A percentile compares a stretch with the other conserved stretches of the same genome.
Evolutionary conservation across 768 basidiomycete genomes (phyloP).

Genomic region (Termitomyces sp.): DNA sequence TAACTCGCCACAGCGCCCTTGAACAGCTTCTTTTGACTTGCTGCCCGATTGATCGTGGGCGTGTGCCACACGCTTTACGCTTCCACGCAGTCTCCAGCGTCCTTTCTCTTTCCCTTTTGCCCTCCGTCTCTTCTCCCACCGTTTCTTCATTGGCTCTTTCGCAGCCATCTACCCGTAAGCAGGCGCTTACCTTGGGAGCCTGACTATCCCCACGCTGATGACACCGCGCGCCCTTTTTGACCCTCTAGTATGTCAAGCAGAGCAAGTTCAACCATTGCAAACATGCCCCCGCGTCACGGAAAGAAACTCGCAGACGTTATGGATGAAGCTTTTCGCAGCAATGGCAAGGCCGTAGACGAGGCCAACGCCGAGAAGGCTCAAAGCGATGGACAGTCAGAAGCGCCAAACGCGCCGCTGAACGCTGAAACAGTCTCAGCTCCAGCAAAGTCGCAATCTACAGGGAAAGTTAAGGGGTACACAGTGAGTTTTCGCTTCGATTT

Average conservation of each 20-base stretch:
- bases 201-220: neutral
- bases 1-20: slow-evolving; percentile 13
- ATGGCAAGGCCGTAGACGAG: slow-evolving; percentile 17
- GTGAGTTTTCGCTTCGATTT: slow-evolving; percentile 8
- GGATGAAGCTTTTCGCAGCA: slow-evolving; percentile 27
- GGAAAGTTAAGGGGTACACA: slow-evolving; percentile 21
- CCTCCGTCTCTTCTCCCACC: neutral
- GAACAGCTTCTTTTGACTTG: neutral
- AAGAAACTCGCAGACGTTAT: slow-evolving; percentile 26
- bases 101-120: neutral
- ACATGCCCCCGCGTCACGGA: slow-evolving; percentile 25
- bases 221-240: neutral
- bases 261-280: slow-evolving; percentile 30
- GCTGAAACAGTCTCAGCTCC: slow-evolving; percentile 8
- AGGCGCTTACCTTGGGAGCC: neutral
- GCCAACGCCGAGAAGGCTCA: slow-evolving; percentile 17
- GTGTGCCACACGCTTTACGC: slow-evolving; percentile 17
- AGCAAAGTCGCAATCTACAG: slow-evolving; percentile 22
- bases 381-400: slow-evolving; percentile 24
- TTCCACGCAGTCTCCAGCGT: slow-evolving; percentile 7
- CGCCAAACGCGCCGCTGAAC: slow-evolving; percentile 2
- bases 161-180: neutral
- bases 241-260: slow-evolving; percentile 26
- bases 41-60: slow-evolving; percentile 16
- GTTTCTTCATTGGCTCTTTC: neutral